Base-by-base conservation (phyloP, 2,329 filamentous ascomycete species). In the Colletotrichum musicola region DNA sequence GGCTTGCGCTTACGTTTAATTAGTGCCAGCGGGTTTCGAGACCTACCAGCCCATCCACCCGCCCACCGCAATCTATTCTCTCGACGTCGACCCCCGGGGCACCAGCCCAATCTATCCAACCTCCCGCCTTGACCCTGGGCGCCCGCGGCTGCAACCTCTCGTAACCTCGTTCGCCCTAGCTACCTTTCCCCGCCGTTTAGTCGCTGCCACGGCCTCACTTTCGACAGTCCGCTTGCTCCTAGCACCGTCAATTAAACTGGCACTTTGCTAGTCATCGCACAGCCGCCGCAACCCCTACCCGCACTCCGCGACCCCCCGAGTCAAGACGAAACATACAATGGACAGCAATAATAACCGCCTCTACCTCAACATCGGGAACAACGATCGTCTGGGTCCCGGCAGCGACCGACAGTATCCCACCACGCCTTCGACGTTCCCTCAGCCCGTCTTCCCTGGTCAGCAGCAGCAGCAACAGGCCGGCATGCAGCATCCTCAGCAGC, bases 401-500 rank as follows among this genome's bases (percentile, higher is more conserved):
- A 86, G 85, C 79, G 91, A 92, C 79, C 87, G 91, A 78, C 85
- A 89, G 73, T 94, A 93, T 85, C 93, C 92, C 74, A 94, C 95
- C 61, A 98, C 95, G 10, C 95, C 95, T 60, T 98, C 95, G 72
- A 97, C 95, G 68, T 98, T 98, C 77, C 95, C 95, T 13, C 95
- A 98, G 82, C 95, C 95, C 69, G 92, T 97, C 78, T 89, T 87
- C 73, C 83, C 85, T 66, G 75, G 77, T 49, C 72, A 76, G 30
- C 74, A 79, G 59, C 75, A 82, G 72, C 77, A 81, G 64, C 80
- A 91, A 75, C 64, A 83, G 72, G 44, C 42, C 55, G 65, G 61
- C 27, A 68, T 68, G 65, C 79, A 80, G 56, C 73, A 74, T 55
- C 74, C 73, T 65, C 73, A 73, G 47, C 73, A 72, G 58, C 75